Base-by-base conservation (phyloP, 192 early-diverging fungal genomes). In the Coemansia sp. region DNA sequence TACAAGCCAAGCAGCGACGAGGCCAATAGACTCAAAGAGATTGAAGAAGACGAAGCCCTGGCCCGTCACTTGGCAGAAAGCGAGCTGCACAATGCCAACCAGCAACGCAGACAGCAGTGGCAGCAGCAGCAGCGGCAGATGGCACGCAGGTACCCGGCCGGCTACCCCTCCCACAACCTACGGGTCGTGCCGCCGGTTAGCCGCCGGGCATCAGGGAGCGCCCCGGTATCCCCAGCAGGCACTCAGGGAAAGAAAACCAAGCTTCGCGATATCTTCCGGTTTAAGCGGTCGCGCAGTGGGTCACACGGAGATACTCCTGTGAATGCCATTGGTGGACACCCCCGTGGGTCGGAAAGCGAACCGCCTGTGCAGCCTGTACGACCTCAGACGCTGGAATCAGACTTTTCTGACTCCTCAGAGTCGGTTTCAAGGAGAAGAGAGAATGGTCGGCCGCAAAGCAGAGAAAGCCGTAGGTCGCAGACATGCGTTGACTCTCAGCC, bases 221-320 rank as follows among this genome's bases (percentile, higher is more conserved):
- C 31, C 6, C 48, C 31, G 0, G 48, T 18, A 0, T 33, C 48
- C 6, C 48, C 48, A 46, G 54, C 50, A 15, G 30, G 39, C 21
- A 37, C 31, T 9, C 38, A 52, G 28, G 55, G 50, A 33, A 62
- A 52, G 40, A 20, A 52, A 8, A 57, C 62, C 2, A 64, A 58
- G 55, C 61, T 75, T 10, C 66, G 72, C 47, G 63, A 64, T 10
- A 77, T 77, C 16, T 53, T 77, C 4, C 60, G 53, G 46, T 53
- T 53, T 6, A 55, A 23, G 19, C 48, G 35, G 21, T 45, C 62
- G 4, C 18, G 19, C 19, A 35, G 23, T 6, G 44, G 26, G 9
- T 57, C 63, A 19, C 35, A 44, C 50, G 33, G 33, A 35, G 26
- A 30, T 15, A 14, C 39, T 7, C 9, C 44, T 10, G 19, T 31